Percentiles rank a stretch among this genome's conserved stretches.
Evolutionary conservation across 2,329 filamentous ascomycete genomes (phyloP).

Genomic region (Fusarium temperatum): DNA sequence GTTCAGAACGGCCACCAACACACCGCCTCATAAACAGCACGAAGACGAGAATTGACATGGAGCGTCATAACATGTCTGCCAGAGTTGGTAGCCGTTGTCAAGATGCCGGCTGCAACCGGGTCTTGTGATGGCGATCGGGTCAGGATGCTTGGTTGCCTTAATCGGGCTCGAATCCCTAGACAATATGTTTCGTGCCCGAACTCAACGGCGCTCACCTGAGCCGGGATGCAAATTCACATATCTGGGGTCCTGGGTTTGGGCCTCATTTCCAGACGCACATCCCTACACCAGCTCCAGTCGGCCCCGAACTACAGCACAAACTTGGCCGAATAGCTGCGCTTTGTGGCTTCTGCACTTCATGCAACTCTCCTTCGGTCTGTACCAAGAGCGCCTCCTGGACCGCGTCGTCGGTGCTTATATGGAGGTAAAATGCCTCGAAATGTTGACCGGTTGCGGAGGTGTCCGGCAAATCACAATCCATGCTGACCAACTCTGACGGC

Average conservation of each 20-base stretch:
- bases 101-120: slow-evolving; percentile 28
- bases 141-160: slow-evolving; percentile 32
- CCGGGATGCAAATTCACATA: slow-evolving; percentile 4
- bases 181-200: slow-evolving; percentile 6
- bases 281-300: slow-evolving; percentile 2
- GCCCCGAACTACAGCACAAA: slow-evolving; percentile 6
- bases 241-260: slow-evolving; percentile 17
- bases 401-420: slow-evolving; percentile 32
- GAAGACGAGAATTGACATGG: slow-evolving; percentile 2
- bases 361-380: slow-evolving; percentile 36
- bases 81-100: slow-evolving; percentile 30
- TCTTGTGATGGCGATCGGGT: slow-evolving; percentile 31
- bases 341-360: slow-evolving; percentile 27
- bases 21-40: slow-evolving; percentile 18
- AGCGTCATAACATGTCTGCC: slow-evolving; percentile 11
- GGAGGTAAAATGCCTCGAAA: slow-evolving; percentile 16
- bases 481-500: slow-evolving; percentile 27
- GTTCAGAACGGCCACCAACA: slow-evolving; percentile 13
- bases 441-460: slow-evolving; percentile 35
- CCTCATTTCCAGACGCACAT: slow-evolving; percentile 26
- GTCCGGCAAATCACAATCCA: slow-evolving; percentile 24
- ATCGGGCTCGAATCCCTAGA: slow-evolving; percentile 17
- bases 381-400: slow-evolving; percentile 28
- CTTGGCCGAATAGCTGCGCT: slow-evolving; percentile 20
- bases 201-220: slow-evolving; percentile 22